Evolutionary conservation across 2,329 filamentous ascomycete genomes (phyloP).

Genomic region (Cylindrodendrum hubeiense): DNA sequence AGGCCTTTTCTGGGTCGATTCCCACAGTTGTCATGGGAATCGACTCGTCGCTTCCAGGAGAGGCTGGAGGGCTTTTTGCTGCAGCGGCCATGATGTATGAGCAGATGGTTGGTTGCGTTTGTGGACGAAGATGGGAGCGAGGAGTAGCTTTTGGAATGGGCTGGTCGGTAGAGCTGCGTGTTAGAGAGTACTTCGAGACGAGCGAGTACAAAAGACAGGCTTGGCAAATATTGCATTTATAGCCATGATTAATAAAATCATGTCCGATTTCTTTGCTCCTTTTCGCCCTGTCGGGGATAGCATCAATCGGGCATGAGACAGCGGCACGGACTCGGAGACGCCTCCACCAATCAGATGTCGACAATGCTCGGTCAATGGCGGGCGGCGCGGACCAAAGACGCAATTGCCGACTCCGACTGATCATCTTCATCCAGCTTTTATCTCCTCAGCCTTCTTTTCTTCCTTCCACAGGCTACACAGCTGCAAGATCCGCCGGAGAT

Average conservation of each 20-base stretch:
- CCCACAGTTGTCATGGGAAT: accelerated
- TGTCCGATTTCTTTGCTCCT: background rate
- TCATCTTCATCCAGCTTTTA: background rate
- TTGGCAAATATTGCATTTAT: background rate
- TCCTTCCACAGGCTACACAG: background rate
- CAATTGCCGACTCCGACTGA: conserved; percentile 15
- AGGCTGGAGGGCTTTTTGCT: background rate
- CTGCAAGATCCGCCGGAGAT: conserved; percentile 7
- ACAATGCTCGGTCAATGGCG: conserved; percentile 28
- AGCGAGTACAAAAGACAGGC: background rate
- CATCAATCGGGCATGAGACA: conserved; percentile 4
- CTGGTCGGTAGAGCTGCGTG: background rate
- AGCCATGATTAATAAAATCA: background rate
- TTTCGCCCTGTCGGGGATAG: background rate
- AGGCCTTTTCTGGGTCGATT: background rate
- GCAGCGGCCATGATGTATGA: background rate
- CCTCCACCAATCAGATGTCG: background rate
- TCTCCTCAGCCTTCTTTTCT: background rate
- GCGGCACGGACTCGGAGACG: conserved; percentile 3
- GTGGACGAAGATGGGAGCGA: background rate
- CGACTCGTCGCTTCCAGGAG: background rate
- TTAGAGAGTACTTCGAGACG: background rate
- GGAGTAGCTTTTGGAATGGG: background rate
- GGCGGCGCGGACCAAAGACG: conserved; percentile 5
- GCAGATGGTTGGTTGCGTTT: background rate